Percentiles rank a stretch among this genome's conserved stretches.
Conservation (phyloP, 148 eudicot genomes). For the Rhododendron ferrugineum region DNA sequence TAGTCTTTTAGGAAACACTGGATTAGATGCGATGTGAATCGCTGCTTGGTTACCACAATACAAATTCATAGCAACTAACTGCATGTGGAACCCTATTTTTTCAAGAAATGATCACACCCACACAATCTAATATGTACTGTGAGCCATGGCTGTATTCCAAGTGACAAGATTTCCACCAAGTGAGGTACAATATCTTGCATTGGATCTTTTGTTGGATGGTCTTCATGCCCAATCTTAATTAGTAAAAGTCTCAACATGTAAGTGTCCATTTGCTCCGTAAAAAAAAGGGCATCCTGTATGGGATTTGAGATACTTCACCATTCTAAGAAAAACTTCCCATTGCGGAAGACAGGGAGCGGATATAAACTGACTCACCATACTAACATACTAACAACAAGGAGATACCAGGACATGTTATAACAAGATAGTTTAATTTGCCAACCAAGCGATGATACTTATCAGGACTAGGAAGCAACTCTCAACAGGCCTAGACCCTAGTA, state of each 20-base stretch:
- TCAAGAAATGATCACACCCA: not conserved
- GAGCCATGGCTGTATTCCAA: not conserved
- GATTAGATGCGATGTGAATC: not conserved
- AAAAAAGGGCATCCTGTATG: not conserved
- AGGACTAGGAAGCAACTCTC: not conserved
- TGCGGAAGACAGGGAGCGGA: not conserved
- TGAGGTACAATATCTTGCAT: not conserved
- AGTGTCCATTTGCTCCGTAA: not conserved
- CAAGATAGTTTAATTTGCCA: not conserved
- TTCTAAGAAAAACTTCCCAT: not conserved
- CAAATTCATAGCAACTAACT: not conserved
- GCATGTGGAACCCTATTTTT: not conserved
- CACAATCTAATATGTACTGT: not conserved
- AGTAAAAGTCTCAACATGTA: not conserved
- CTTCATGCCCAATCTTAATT: not conserved
- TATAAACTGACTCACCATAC: not conserved
- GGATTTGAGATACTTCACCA: not conserved
- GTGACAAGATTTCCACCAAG: not conserved
- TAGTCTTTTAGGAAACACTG: not conserved
- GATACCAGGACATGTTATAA: not conserved
- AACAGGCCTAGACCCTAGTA: not conserved
- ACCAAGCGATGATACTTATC: not conserved
- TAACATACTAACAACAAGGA: not conserved
- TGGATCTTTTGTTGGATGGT: not conserved
- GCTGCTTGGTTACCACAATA: not conserved